Conservation (phyloP, 192 early-diverging fungal genomes). For the Spizellomyces sp. region DNA sequence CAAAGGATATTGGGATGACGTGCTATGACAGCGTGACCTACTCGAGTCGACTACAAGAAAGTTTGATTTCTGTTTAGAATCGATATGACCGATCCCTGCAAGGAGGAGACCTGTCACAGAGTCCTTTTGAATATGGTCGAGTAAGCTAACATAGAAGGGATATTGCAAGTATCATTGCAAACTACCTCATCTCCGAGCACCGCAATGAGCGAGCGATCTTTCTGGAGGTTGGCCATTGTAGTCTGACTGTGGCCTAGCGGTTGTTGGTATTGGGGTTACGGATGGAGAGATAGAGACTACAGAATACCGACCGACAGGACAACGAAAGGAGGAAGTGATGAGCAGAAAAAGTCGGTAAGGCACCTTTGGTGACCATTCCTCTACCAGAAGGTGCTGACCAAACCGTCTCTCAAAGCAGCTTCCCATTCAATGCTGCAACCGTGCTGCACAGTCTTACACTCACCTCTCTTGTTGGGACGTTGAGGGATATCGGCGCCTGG, state of each 20-base stretch:
- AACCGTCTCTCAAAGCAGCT: too few relatives aligned
- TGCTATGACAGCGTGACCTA: constrained; percentile 44
- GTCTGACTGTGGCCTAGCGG: background rate
- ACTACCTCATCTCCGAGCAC: constrained; percentile 58
- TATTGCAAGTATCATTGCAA: background rate
- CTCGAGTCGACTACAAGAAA: constrained; percentile 95
- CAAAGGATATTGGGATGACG: background rate
- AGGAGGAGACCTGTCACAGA: constrained; percentile 94
- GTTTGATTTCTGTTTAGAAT: constrained; percentile 89
- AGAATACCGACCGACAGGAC: too few relatives aligned
- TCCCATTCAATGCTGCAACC: too few relatives aligned
- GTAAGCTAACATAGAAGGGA: background rate
- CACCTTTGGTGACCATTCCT: too few relatives aligned
- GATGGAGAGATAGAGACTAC: too few relatives aligned
- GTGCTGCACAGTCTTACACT: too few relatives aligned
- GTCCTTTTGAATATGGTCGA: constrained; percentile 26
- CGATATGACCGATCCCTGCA: constrained; percentile 94
- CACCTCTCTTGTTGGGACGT: too few relatives aligned
- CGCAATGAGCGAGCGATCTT: constrained; percentile 54
- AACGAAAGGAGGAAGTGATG: too few relatives aligned
- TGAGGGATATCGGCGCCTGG: too few relatives aligned
- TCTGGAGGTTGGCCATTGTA: constrained; percentile 33
- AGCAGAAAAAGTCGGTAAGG: too few relatives aligned
- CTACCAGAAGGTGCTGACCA: too few relatives aligned
- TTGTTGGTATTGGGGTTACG: too few relatives aligned